Evolutionary conservation across 345 rosid species (phyloP).

Genomic region (Citrus mangshanensis): DNA sequence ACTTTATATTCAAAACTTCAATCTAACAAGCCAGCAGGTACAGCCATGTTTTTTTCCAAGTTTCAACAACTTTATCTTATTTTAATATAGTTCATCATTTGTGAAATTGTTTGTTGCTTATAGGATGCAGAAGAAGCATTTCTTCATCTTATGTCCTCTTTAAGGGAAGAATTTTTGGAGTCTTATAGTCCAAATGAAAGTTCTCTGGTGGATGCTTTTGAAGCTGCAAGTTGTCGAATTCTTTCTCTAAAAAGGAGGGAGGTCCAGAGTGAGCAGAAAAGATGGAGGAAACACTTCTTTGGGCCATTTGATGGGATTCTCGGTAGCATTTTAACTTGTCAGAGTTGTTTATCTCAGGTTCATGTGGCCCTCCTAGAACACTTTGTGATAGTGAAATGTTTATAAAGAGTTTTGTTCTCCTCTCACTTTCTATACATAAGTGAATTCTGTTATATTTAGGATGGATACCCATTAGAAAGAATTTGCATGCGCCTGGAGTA

Average conservation of each 20-base stretch:
- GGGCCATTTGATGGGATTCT: constrained; percentile 92
- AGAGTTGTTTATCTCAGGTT: constrained; percentile 79
- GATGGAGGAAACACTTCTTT: constrained; percentile 76
- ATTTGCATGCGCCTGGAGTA: background rate
- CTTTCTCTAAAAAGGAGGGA: constrained; percentile 31
- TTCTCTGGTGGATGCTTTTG: constrained; percentile 43
- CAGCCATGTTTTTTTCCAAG: background rate
- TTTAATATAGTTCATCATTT: constrained; percentile 10
- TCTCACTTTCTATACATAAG: background rate
- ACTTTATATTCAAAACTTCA: constrained; percentile 52
- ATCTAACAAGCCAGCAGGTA: constrained; percentile 84
- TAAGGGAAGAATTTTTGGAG: constrained; percentile 68
- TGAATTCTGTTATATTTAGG: background rate
- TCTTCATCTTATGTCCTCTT: constrained; percentile 70
- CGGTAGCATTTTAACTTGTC: constrained; percentile 66
- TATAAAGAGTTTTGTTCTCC: background rate
- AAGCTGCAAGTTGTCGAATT: constrained; percentile 48
- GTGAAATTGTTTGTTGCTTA: constrained; percentile 7
- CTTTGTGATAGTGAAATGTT: constrained; percentile 2
- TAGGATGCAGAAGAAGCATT: constrained; percentile 96
- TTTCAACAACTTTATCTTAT: background rate
- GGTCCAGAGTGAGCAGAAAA: constrained; percentile 47
- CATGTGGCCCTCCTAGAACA: constrained; percentile 12
- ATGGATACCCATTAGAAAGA: background rate
- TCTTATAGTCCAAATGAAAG: constrained; percentile 44